phyloP scores from a whole-genome alignment of 768 basidiomycete species.

The Tulasnella sp. region DNA sequence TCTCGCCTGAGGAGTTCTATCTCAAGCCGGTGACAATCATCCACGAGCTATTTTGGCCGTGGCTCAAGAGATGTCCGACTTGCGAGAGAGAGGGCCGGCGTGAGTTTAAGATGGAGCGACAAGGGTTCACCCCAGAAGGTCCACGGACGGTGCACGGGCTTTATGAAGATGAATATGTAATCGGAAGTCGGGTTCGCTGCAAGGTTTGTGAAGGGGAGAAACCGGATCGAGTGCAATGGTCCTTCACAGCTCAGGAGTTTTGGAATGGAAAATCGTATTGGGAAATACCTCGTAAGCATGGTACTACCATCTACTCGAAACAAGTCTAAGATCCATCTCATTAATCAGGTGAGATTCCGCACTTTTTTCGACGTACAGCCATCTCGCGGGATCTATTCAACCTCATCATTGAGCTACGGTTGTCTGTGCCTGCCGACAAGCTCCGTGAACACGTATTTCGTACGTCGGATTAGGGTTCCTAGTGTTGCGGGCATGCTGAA shows the following conservation, averaged over 20 bases:
- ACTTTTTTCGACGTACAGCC: not conserved
- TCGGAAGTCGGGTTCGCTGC: not conserved
- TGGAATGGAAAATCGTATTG: not conserved
- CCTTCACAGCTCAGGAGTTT: not conserved
- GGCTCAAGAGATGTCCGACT: not conserved
- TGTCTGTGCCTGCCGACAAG: not conserved
- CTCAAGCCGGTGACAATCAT: not conserved
- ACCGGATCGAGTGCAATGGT: not conserved
- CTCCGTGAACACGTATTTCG: not conserved
- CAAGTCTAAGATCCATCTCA: not conserved
- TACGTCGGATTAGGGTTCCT: not conserved
- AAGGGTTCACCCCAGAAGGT: not conserved
- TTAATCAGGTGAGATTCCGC: not conserved
- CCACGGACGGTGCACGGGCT: not conserved
- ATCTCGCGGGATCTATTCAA: not conserved
- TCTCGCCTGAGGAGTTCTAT: not conserved
- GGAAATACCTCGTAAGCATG: not conserved
- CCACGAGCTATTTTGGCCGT: not conserved
- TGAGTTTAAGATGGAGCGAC: not conserved
- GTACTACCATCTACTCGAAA: not conserved
- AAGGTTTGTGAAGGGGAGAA: not conserved
- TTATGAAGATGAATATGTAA: not conserved
- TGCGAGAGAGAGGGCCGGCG: not conserved
- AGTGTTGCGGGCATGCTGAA: not conserved
- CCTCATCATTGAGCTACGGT: not conserved